Conservation (phyloP, 306 rosid genomes). For the Argentina anserina region DNA sequence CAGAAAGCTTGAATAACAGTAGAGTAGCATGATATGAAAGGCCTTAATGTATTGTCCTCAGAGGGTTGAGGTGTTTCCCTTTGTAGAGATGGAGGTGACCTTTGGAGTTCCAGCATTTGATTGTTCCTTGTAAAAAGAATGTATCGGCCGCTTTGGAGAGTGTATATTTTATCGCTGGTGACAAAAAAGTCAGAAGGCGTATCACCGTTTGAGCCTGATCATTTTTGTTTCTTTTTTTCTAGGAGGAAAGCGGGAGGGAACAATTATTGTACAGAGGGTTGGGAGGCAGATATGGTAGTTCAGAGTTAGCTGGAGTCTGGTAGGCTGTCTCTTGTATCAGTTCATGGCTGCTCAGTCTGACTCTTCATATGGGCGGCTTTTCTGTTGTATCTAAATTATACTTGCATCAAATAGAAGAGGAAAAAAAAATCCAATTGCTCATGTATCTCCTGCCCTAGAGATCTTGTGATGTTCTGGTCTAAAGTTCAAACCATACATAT, state of each 20-base stretch:
- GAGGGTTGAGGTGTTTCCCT: slow-evolving; percentile 3
- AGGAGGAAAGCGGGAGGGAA: slow-evolving; percentile 23
- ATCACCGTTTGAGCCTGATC: slow-evolving; percentile 1
- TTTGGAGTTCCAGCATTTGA: slow-evolving; percentile 23
- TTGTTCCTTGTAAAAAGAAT: slow-evolving; percentile 14
- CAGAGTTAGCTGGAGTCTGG: slow-evolving; percentile 14
- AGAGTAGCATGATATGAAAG: slow-evolving; percentile 8
- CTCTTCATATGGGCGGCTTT: background rate
- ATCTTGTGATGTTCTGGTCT: background rate
- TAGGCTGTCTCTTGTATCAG: slow-evolving; percentile 10
- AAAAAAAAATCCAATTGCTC: slow-evolving; percentile 4
- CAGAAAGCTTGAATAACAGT: slow-evolving; percentile 5
- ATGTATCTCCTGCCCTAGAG: background rate
- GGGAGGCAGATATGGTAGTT: slow-evolving; percentile 21
- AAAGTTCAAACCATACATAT: background rate
- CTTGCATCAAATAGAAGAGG: slow-evolving; percentile 25
- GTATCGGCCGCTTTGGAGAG: slow-evolving; percentile 25
- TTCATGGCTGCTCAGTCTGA: slow-evolving; percentile 2
- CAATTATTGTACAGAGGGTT: slow-evolving; percentile 33
- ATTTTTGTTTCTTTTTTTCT: background rate
- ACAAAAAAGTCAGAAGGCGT: background rate
- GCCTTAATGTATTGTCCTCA: background rate
- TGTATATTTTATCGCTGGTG: slow-evolving; percentile 22
- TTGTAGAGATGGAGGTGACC: background rate
- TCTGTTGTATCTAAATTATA: slow-evolving; percentile 16